Percentiles rank a stretch among this genome's conserved stretches.
Evolutionary conservation across 257 asterid genomes (phyloP).

Genomic region (Solanum corneliomulleri): DNA sequence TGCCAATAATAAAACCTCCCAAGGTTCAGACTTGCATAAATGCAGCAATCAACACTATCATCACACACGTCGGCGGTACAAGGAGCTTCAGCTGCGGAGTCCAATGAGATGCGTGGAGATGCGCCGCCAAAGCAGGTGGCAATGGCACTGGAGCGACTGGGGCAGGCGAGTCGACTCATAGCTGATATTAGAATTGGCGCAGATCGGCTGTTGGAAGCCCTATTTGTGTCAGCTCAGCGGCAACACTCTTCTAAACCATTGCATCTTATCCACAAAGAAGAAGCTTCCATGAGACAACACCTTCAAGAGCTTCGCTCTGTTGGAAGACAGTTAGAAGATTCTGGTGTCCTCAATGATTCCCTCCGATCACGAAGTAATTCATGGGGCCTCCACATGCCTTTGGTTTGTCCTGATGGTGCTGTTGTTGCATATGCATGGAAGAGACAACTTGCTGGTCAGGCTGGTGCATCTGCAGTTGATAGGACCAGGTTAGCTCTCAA

Average conservation of each 20-base stretch:
- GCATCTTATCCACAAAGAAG: conserved; percentile 60
- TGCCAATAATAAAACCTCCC: not conserved
- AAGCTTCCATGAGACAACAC: conserved; percentile 62
- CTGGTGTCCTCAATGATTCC: conserved; percentile 82
- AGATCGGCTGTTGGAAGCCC: conserved; percentile 78
- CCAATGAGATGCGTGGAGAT: conserved; percentile 17
- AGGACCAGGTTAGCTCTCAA: conserved; percentile 96
- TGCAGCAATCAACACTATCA: conserved; percentile 36
- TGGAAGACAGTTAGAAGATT: conserved; percentile 88
- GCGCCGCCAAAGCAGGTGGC: conserved; percentile 99
- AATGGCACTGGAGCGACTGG: conserved; percentile 80
- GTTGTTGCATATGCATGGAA: conserved; percentile 99
- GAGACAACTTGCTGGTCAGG: conserved; percentile 99
- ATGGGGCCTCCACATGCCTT: conserved; percentile 99
- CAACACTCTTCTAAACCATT: conserved; percentile 55
- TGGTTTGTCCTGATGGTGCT: conserved; percentile 97
- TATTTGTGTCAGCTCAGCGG: conserved; percentile 55
- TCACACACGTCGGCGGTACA: conserved; percentile 20
- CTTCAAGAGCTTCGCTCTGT: conserved; percentile 61
- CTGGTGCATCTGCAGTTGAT: conserved; percentile 99
- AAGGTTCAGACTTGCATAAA: conserved; percentile 1
- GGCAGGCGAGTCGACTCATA: conserved; percentile 79
- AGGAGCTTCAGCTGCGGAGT: not conserved
- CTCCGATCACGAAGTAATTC: conserved; percentile 88
- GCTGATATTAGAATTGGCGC: conserved; percentile 91